Percentiles rank a stretch among this genome's conserved stretches.
These are phyloP conservation scores for Fusarium heterosporum DNA, from an alignment of 2,329 filamentous ascomycete species.

Conservation along the genomic window DNA sequence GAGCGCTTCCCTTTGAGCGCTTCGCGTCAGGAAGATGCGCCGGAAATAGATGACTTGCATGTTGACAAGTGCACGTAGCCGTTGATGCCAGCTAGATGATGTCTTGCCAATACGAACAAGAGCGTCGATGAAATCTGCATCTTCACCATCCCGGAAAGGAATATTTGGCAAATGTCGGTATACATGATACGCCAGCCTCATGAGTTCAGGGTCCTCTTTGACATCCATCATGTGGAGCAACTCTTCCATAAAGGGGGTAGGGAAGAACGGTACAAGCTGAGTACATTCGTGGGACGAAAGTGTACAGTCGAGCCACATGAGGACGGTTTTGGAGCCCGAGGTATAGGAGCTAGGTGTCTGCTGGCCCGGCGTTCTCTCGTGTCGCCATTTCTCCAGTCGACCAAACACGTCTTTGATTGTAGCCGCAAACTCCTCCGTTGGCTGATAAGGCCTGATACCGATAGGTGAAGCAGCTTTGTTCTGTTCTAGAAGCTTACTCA, in stretches of 20 bases:
- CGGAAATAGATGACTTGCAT: slow-evolving; percentile 99
- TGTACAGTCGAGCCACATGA: slow-evolving; percentile 93
- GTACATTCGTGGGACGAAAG: slow-evolving; percentile 93
- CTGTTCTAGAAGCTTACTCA: slow-evolving; percentile 77
- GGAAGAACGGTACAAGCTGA: slow-evolving; percentile 91
- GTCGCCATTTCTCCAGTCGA: slow-evolving; percentile 87
- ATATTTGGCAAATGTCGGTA: slow-evolving; percentile 97
- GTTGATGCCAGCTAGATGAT: slow-evolving; percentile 93
- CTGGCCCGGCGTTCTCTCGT: slow-evolving; percentile 84
- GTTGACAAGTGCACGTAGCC: slow-evolving; percentile 93
- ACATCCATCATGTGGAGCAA: slow-evolving; percentile 99
- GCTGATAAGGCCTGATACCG: slow-evolving; percentile 85
- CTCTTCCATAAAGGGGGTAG: slow-evolving; percentile 88
- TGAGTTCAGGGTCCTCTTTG: slow-evolving; percentile 96
- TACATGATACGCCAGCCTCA: slow-evolving; percentile 93
- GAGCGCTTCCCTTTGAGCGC: slow-evolving; percentile 79
- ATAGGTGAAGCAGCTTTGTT: slow-evolving; percentile 86
- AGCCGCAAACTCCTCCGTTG: slow-evolving; percentile 76
- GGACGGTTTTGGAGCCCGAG: slow-evolving; percentile 92
- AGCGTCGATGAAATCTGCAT: slow-evolving; percentile 83
- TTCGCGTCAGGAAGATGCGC: slow-evolving; percentile 86
- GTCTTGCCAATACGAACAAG: slow-evolving; percentile 89
- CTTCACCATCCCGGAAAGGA: slow-evolving; percentile 87
- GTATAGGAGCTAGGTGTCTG: slow-evolving; percentile 96
- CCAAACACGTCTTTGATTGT: slow-evolving; percentile 81